Base-by-base conservation (phyloP, 257 asterid species). In the Solanum gandarillasii region DNA sequence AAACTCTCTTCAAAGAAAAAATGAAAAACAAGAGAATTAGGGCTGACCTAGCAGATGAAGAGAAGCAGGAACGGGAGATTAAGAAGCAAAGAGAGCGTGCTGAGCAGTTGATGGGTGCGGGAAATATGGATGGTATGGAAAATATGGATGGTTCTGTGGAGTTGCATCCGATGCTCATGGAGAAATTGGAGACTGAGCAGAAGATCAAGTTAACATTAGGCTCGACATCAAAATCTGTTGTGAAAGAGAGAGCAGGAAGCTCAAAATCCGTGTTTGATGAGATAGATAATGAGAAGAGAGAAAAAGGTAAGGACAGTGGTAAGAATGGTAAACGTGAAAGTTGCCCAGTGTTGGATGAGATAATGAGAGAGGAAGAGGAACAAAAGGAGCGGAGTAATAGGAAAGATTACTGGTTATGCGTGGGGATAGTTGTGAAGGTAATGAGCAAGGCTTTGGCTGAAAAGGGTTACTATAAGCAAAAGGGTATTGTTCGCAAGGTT, bases 371-470 rank as follows among this genome's bases (percentile, higher is more conserved):
- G 92, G 93, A 95, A 85, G 99, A 97, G 90, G 92, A 92, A 88
- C 94, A 94, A 1, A 97, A 93, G 89, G 99, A 97, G 89, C 90
- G 90, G 91, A 94, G 87, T 87, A 97, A 95, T 86, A 91, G 98
- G 91, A 97, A 97, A 92, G 98, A 97, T 88, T 93, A 97, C 83
- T 97, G 99, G 99, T 84, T 97, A 86, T 95, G 91, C n/a, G 93
- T 92, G 87, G 99, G 99, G 81, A 93, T 95, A 58, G 82, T 93
- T 60, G 99, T 97, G 87, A 97, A 97, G 91, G 96, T 97, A 82
- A 93, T 97, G 98, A 94, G 98, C 83, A 95, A 93, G 91, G 95
- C 92, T n/a, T 91, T 95, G 92, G 98, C 89, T 2, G 96, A 92
- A 27, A 95, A 94, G 88, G 96, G 98, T 81, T 95, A 95, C 86